Conservation (phyloP, 164 flowering plant genomes). For the Liriodendron chinense region DNA sequence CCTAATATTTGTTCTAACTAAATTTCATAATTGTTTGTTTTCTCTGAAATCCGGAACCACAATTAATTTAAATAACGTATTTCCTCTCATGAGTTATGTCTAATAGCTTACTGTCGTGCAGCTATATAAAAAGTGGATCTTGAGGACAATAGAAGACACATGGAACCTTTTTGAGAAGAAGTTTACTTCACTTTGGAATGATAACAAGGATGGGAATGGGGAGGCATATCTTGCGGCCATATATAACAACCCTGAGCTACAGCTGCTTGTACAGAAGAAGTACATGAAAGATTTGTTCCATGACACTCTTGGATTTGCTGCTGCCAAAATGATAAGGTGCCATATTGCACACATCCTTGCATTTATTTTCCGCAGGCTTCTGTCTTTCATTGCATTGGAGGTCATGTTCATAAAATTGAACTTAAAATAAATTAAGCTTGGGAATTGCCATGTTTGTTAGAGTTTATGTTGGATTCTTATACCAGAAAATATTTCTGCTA, state of each 20-base stretch:
- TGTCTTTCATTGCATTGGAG: not conserved
- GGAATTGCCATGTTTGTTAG: not conserved
- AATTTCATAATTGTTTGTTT: too few species aligned
- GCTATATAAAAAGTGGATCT: constrained; percentile 80
- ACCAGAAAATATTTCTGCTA: not conserved
- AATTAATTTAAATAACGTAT: not conserved
- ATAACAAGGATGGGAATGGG: constrained; percentile 73
- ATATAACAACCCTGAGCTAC: constrained; percentile 65
- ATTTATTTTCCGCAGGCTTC: not conserved
- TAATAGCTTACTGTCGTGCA: constrained; percentile 23
- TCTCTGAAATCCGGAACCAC: too few species aligned
- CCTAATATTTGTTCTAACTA: too few species aligned
- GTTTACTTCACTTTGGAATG: constrained; percentile 70
- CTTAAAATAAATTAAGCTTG: not conserved
- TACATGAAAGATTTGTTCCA: constrained; percentile 71
- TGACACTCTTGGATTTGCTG: constrained; percentile 92
- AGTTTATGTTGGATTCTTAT: too few species aligned
- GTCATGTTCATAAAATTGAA: not conserved
- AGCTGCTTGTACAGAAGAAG: constrained; percentile 43
- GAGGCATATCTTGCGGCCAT: constrained; percentile 86
- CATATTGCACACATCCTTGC: not conserved
- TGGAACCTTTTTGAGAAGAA: constrained; percentile 85
- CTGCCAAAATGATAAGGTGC: constrained; percentile 98
- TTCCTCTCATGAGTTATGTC: not conserved
- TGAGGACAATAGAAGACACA: constrained; percentile 62